phyloP scores from a whole-genome alignment of 1,284 basidiomycete genomes.

The Cutaneotrichosporon cavernicola region DNA sequence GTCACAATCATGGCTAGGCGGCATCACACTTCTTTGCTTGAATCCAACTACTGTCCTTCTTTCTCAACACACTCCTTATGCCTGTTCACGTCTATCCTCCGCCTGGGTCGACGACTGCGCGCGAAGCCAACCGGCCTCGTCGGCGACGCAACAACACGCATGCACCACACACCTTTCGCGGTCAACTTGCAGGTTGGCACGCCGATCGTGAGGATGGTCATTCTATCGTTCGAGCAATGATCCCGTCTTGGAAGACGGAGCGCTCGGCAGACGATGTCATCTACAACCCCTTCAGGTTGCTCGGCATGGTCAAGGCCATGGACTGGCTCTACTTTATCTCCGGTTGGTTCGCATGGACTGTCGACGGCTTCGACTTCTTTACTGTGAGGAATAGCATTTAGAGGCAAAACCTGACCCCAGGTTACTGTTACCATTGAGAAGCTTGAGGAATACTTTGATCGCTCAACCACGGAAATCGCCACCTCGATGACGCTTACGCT shows the following conservation, averaged over 20 bases:
- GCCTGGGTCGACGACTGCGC: neutral
- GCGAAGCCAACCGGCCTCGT: neutral
- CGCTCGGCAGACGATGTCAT: constrained; percentile 22
- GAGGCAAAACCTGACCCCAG: neutral
- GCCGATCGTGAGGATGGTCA: constrained; percentile 32
- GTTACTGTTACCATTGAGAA: constrained; percentile 53
- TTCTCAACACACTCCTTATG: constrained; percentile 6
- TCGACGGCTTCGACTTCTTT: constrained; percentile 23
- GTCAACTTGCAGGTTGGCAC: constrained; percentile 44
- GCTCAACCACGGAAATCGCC: constrained; percentile 47
- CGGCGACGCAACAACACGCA: constrained; percentile 6
- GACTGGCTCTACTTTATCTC: constrained; percentile 59
- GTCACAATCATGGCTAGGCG: neutral
- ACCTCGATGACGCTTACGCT: constrained; percentile 91
- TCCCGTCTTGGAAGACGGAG: constrained; percentile 29
- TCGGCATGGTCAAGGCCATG: constrained; percentile 54
- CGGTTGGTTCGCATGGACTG: constrained; percentile 63
- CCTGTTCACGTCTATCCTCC: constrained; percentile 7
- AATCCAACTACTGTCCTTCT: neutral
- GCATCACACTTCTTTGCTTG: neutral
- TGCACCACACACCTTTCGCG: constrained; percentile 24
- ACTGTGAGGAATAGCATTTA: constrained; percentile 6
- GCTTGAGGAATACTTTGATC: constrained; percentile 55
- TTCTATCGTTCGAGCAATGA: constrained; percentile 35
- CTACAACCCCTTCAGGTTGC: constrained; percentile 50